Evolutionary conservation across 2,329 filamentous ascomycete genomes (phyloP).

Genomic region (Xenoacremonium recifei): DNA sequence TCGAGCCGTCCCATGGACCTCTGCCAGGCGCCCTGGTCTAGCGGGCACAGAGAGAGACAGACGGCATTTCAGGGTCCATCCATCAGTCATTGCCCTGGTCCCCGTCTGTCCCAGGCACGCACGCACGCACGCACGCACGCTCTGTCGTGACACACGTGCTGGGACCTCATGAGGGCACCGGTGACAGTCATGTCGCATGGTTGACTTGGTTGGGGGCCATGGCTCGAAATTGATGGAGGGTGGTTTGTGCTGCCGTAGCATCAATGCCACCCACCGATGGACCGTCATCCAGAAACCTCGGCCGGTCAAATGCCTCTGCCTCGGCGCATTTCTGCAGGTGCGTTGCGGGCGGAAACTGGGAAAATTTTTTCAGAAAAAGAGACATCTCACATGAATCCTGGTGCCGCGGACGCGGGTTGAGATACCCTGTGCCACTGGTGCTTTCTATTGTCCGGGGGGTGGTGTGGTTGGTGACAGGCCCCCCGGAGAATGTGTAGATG

Average conservation of each 20-base stretch:
- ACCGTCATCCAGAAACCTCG: conserved; percentile 6
- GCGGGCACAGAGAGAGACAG: conserved; percentile 2
- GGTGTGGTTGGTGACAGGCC: conserved; percentile 17
- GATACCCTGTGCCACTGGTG: conserved; percentile 13
- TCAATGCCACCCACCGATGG: conserved; percentile 7
- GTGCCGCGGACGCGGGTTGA: conserved; percentile 16
- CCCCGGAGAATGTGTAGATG: conserved; percentile 12
- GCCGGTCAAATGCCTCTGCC: conserved; percentile 2
- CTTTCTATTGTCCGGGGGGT: conserved; percentile 15
- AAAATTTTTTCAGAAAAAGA: too few relatives aligned
- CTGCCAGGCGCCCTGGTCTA: conserved; percentile 9
- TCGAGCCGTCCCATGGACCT: conserved; percentile 7
- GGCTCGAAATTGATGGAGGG: conserved; percentile 16
- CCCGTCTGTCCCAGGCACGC: too few relatives aligned
- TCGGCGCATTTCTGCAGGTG: conserved; percentile 7
- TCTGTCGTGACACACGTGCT: conserved; percentile 19
- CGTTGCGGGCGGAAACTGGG: conserved; percentile 4
- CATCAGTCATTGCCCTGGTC: conserved; percentile 16
- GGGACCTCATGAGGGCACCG: conserved; percentile 23
- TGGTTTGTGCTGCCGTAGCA: conserved; percentile 11
- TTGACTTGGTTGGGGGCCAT: conserved; percentile 13
- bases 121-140: too few relatives aligned
- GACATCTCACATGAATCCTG: conserved; percentile 9
- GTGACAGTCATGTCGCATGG: conserved; percentile 13
- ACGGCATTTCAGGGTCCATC: conserved; percentile 14